Conservation (phyloP, 202 grass and related monocot species). For the Elaeis oleifera region DNA sequence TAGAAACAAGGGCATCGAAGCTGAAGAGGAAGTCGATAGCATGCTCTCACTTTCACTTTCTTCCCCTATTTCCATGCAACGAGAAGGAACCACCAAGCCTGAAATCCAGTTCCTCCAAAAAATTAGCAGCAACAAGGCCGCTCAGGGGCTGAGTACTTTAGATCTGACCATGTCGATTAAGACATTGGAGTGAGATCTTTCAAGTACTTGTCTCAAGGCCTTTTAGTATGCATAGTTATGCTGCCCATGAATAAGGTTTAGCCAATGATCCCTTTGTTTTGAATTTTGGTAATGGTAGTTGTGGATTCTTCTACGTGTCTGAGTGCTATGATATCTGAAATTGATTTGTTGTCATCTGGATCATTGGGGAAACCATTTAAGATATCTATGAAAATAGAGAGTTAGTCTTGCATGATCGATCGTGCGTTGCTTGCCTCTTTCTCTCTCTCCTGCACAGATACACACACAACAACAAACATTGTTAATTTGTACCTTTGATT, state of each 20-base stretch:
- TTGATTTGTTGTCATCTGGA: too few species aligned
- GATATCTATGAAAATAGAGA: too few species aligned
- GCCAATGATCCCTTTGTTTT: neutral
- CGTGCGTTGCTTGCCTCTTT: too few species aligned
- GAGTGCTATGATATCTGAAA: too few species aligned
- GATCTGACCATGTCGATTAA: constrained; percentile 99
- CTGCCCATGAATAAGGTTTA: constrained; percentile 8
- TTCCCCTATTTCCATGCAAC: constrained; percentile 25
- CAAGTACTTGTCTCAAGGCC: constrained; percentile 99
- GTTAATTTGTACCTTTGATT: too few species aligned
- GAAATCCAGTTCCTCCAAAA: constrained; percentile 16
- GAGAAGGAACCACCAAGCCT: constrained; percentile 5
- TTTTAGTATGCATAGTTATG: neutral
- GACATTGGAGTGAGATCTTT: constrained; percentile 99
- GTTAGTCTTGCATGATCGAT: too few species aligned
- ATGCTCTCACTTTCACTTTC: too few species aligned
- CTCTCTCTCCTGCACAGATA: too few species aligned
- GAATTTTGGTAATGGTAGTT: neutral
- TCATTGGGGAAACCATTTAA: too few species aligned
- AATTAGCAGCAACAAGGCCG: constrained; percentile 61
- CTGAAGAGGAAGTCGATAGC: neutral
- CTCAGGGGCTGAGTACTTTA: constrained; percentile 95
- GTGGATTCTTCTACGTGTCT: too few species aligned
- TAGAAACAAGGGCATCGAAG: neutral
- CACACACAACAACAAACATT: too few species aligned